Base-by-base conservation (phyloP, 2,329 filamentous ascomycete species). In the Beauveria pseudobassiana region DNA sequence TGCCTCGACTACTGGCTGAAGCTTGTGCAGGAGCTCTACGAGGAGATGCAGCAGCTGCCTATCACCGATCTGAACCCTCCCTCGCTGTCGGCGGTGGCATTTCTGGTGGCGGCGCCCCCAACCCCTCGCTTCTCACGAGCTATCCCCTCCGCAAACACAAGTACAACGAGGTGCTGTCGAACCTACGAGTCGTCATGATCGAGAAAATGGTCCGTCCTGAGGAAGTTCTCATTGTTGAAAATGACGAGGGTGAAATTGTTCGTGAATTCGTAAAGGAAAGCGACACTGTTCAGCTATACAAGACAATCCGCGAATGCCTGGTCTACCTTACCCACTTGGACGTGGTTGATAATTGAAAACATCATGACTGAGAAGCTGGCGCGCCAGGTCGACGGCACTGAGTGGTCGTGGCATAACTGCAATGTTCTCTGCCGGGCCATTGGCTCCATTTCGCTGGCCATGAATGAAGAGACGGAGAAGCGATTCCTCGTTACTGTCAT, bases 331-430 rank as follows among this genome's bases (percentile, higher is more conserved):
- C 96, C 40, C 95, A 99, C 80, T 79, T 99, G 70, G 95, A 99
- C 71, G 96, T 99, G 46, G 88, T 96, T 64, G 95, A 99, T 72
- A 99, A 99, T 93, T 1, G 95, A 99, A 76, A 90, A 90, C 65
- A 99, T 99, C 79, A 99, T 99, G 96, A 97, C 95, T 5, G 96
- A 99, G 73, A 99, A 99, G 78, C 82, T 99, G 59, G 88, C 92
- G 38, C 89, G 92, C 67, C 95, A 99, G 76, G 95, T 99, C 14
- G 95, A 99, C 73, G 92, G 92, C 24, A 83, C 85, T 2, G 96
- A 99, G 76, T 99, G 95, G 95, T 99, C 96, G 7, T 99, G 95
- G 95, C 91, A 93, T 65, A 99, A 99, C 78, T 99, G 95, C 86
- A 99, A 99, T 77, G 97, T 96, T 6, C 86, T 99, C 54, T 99